Evolutionary conservation across 2,329 filamentous ascomycete species (phyloP), one percentile per base, ranked within the genome.

Genomic region (Trichoderma sp.): DNA sequence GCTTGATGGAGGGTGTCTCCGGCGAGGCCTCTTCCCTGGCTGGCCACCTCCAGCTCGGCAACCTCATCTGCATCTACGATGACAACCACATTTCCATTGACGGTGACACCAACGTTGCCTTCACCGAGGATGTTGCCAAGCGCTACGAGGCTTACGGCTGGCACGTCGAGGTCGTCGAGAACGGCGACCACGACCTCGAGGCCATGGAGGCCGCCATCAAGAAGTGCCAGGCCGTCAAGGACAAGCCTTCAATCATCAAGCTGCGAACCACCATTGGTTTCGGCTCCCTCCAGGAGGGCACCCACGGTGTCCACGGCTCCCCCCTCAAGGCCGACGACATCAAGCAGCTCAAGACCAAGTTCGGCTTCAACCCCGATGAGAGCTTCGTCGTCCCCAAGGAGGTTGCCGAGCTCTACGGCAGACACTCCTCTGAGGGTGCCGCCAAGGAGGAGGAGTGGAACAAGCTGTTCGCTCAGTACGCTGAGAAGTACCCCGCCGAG

Each of bases 61-160:
- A 98, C 89, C 88, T 99, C 80, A 98, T 98, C 84, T 91, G 90
- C 84, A 89, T 99, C 85, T 99, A 95, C 84, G 96, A 99, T 81
- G 96, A 99, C 88, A 99, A 99, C 90, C 93, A 97, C 84, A 98
- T 99, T 81, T 97, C 88, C 79, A 91, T 91, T 81, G 96, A 99
- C 81, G 96, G 96, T 84, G 92, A 97, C 88, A 98, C 93, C 85
- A 96, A 96, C 86, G 91, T 90, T 80, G 92, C 96, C 76, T 98
- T 99, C 88, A 99, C 96, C 73, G 96, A 99, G 87, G 95, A 99
- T 78, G 95, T 98, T 73, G 83, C 88, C 79, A 96, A 97, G 90
- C 91, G 95, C 80, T 98, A 98, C 83, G 94, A 98, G 87, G 83
- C 96, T 73, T 99, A 98, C 84, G 96, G 95, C 86, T 99, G 96